phyloP scores from a whole-genome alignment of 2,329 filamentous ascomycete genomes.

The Curvularia sp. region DNA sequence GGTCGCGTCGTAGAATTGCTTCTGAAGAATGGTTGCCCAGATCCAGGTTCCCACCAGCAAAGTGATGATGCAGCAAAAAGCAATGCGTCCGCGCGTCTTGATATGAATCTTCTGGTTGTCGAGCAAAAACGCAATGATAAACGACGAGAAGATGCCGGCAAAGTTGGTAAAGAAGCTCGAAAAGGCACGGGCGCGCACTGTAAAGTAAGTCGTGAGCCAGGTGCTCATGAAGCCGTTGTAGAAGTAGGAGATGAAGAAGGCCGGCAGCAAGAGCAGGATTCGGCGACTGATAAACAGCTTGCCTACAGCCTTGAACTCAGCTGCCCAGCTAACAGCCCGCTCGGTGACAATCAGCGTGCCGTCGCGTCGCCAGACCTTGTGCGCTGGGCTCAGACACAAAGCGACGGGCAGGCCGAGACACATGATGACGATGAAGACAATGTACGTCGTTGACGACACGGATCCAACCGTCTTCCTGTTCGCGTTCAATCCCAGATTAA shows the following conservation, averaged over 20 bases:
- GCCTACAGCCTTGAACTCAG: constrained; percentile 43
- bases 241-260: constrained; percentile 50
- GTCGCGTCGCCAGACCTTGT: constrained; percentile 55
- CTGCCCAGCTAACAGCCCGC: constrained; percentile 32
- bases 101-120: constrained; percentile 45
- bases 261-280: constrained; percentile 43
- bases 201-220: constrained; percentile 47
- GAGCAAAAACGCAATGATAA: constrained; percentile 44
- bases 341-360: constrained; percentile 45
- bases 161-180: constrained; percentile 50
- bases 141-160: constrained; percentile 46
- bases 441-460: constrained; percentile 52
- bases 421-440: constrained; percentile 58
- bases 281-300: constrained; percentile 41
- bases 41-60: constrained; percentile 47
- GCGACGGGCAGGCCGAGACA: constrained; percentile 55
- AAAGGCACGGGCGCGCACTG: constrained; percentile 45
- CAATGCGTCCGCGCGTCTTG: constrained; percentile 42
- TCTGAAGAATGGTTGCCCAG: constrained; percentile 45
- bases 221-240: constrained; percentile 49
- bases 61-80: constrained; percentile 39
- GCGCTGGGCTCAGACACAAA: constrained; percentile 54
- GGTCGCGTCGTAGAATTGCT: constrained; percentile 40
- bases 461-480: constrained; percentile 48
- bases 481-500: constrained; percentile 58